Percentiles rank a stretch among this genome's conserved stretches.
Conservation (phyloP, 192 early-diverging fungal genomes). For the Radiomyces spectabilis region DNA sequence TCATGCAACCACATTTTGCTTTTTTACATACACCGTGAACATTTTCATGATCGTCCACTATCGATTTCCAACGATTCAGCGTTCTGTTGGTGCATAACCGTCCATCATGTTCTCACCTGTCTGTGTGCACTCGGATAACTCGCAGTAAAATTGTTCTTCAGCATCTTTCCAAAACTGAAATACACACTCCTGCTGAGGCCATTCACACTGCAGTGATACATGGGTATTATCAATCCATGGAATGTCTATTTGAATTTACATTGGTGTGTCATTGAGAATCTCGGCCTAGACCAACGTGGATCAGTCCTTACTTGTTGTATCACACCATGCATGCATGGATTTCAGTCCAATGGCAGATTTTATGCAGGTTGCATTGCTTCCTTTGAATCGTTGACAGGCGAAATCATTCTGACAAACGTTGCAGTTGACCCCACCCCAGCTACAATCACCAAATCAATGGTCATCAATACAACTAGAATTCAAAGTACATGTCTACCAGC, state of each 20-base stretch:
- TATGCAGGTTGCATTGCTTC: constrained; percentile 24
- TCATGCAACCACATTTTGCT: constrained; percentile 71
- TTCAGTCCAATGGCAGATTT: constrained; percentile 27
- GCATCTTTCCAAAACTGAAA: constrained; percentile 66
- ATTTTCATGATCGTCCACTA: constrained; percentile 14
- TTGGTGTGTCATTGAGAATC: too few relatives aligned
- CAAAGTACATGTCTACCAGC: too few relatives aligned
- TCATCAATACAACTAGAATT: too few relatives aligned
- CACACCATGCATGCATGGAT: constrained; percentile 28
- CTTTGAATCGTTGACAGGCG: constrained; percentile 17
- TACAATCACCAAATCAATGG: background rate
- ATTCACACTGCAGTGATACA: constrained; percentile 42
- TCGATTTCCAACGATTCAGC: too few relatives aligned
- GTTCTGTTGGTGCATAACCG: too few relatives aligned
- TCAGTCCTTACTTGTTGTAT: constrained; percentile 26
- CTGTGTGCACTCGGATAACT: constrained; percentile 59
- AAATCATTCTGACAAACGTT: constrained; percentile 48
- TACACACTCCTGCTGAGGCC: constrained; percentile 36
- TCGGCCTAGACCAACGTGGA: too few relatives aligned
- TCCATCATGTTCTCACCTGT: constrained; percentile 9
- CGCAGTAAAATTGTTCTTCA: constrained; percentile 83
- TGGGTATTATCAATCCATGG: constrained; percentile 51
- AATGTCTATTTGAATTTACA: constrained; percentile 21
- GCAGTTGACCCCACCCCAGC: constrained; percentile 88
- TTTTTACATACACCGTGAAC: constrained; percentile 47